Base-by-base conservation (phyloP, 169 alveolate genomes). In the Babesia gibsoni region DNA sequence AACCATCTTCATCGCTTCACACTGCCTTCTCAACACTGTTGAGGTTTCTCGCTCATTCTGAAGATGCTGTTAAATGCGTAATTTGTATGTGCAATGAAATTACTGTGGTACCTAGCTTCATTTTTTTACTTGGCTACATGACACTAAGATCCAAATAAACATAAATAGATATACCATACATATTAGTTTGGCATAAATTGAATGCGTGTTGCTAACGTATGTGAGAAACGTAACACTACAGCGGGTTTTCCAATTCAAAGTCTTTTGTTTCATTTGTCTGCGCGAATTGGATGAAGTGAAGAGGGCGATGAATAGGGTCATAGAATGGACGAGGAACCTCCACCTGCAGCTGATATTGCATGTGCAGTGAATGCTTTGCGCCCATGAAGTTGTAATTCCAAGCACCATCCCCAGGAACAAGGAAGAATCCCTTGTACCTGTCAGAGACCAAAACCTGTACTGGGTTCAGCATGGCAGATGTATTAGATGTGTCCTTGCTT, bases 311-410 rank as follows among this genome's bases (percentile, higher is more conserved):
- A 42, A 92, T 73, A 72, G 98, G 99, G 73, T 97, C 95, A 84
- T 97, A 97, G 87, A 95, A 98, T 48, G 96, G 98, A 63, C 93
- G 94, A 4, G 99, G 99, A 32, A 91, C 94, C 50, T 94, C 99
- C 8, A 97, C 75, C 48, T 83, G 90, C 14, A 96, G 88, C 33
- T 92, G 89, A 83, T 95, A 98, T 63, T 94, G 94, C 96, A 95
- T 95, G 73, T 91, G 91, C 35, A 89, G 87, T 43, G 93, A 90
- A 78, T 92, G 95, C 78, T 94, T 96, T 50, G 85, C 85, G 33
- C 99, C 99, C 97, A 96, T 96, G 84, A 97, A 95, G 91, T 97
- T 96, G 89, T 97, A 98, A 90, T 96, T 98, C 99, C 99, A 98
- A 35, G 97, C 86, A 41, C 96, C 98, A 57, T 94, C 98, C 46